Conservation (phyloP, 208 protist species). For the Trypanosoma mega region DNA sequence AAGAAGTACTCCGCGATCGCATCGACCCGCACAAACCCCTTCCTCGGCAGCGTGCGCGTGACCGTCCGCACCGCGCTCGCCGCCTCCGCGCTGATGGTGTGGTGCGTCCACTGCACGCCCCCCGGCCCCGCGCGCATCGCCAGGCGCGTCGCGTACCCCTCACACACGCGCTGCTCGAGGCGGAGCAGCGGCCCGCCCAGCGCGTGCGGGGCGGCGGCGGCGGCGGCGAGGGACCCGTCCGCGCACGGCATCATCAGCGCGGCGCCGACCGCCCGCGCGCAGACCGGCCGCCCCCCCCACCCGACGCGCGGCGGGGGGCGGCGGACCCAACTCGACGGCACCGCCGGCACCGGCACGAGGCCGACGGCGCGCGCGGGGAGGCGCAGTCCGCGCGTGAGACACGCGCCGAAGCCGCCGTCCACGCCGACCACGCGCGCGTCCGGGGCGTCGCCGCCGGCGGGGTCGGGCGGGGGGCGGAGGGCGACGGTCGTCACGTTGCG, state of each 20-base stretch:
- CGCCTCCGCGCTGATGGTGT: conserved; percentile 23
- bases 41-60: conserved; percentile 37
- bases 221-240: conserved; percentile 61
- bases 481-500: conserved; percentile 41
- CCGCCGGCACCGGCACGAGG: not conserved
- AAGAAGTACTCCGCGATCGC: conserved; percentile 46
- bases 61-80: conserved; percentile 25
- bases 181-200: conserved; percentile 55
- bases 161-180: conserved; percentile 56
- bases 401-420: conserved; percentile 23
- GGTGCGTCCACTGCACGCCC: conserved; percentile 25
- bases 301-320: conserved; percentile 5
- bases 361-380: conserved; percentile 30
- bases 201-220: conserved; percentile 50
- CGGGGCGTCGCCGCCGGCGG: not conserved
- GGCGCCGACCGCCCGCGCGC: conserved; percentile 23
- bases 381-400: conserved; percentile 21
- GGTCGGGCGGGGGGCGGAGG: conserved; percentile 7
- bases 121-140: not conserved
- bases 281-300: conserved; percentile 12
- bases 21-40: conserved; percentile 51
- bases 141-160: conserved; percentile 35
- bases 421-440: conserved; percentile 23
- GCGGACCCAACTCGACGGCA: conserved; percentile 2
- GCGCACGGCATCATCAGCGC: conserved; percentile 49